A percentile compares a stretch with the other conserved stretches of the same genome.
phyloP scores from a whole-genome alignment of 2,329 filamentous ascomycete species.

The Colletotrichum australisinense region DNA sequence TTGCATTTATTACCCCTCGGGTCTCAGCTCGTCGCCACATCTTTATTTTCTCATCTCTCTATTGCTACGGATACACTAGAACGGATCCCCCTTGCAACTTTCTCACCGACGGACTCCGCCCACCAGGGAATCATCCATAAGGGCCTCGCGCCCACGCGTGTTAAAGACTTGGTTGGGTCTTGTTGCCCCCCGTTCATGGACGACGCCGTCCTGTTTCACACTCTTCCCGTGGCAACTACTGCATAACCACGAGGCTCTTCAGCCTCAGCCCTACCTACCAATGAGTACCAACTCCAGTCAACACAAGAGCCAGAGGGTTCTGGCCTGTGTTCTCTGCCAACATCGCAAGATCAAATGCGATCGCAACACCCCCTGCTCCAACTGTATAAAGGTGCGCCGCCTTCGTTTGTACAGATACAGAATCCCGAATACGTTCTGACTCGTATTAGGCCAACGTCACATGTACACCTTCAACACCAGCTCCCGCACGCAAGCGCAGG shows the following conservation, averaged over 20 bases:
- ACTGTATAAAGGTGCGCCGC: constrained; percentile 66
- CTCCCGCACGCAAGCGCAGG: constrained; percentile 68
- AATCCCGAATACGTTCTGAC: constrained; percentile 18
- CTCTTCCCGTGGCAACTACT: constrained; percentile 8
- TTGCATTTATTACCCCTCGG: constrained; percentile 23
- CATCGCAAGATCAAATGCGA: constrained; percentile 74
- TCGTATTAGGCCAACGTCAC: constrained; percentile 64
- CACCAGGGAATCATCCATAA: constrained; percentile 29
- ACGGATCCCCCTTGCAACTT: constrained; percentile 10
- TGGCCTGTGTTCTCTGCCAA: constrained; percentile 69
- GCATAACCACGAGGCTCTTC: constrained; percentile 13
- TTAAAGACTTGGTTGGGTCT: constrained; percentile 11
- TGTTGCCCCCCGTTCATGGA: constrained; percentile 22
- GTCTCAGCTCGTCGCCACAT: constrained; percentile 6
- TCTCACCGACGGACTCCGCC: not conserved
- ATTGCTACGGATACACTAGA: not conserved
- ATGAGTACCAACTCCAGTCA: constrained; percentile 30
- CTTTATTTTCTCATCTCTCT: not conserved
- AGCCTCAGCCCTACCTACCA: constrained; percentile 26
- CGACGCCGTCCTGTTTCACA: constrained; percentile 21
- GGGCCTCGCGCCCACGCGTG: constrained; percentile 31
- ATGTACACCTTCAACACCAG: constrained; percentile 70
- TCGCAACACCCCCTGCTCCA: constrained; percentile 68
- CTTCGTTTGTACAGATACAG: not conserved
- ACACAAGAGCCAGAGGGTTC: constrained; percentile 56